Evolutionary conservation across 768 basidiomycete species (phyloP).

Genomic region (Termitomyces heimii): DNA sequence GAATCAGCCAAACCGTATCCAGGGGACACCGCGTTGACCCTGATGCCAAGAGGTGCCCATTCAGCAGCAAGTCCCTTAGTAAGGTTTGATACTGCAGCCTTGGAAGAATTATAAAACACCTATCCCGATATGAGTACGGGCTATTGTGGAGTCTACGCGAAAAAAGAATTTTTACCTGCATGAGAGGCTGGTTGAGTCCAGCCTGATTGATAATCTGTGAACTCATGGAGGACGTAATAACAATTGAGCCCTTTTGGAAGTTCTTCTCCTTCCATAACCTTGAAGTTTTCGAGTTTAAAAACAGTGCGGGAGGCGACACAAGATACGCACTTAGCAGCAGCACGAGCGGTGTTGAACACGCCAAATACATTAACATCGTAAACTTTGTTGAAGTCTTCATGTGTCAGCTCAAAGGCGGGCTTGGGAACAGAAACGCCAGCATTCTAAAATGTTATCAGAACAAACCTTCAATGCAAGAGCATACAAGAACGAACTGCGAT

Average conservation of each 20-base stretch:
- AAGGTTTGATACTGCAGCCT: constrained; percentile 57
- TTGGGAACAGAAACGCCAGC: constrained; percentile 61
- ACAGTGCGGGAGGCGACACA: too few relatives aligned
- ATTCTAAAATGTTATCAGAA: constrained; percentile 29
- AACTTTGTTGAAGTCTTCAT: constrained; percentile 49
- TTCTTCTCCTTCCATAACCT: constrained; percentile 41
- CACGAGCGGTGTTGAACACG: constrained; percentile 58
- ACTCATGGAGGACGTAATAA: constrained; percentile 63
- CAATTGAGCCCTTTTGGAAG: constrained; percentile 42
- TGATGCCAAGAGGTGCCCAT: constrained; percentile 48
- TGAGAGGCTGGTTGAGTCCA: constrained; percentile 37
- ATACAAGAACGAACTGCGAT: constrained; percentile 40
- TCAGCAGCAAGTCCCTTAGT: constrained; percentile 56
- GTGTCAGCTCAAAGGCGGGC: constrained; percentile 48
- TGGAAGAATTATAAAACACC: constrained; percentile 61
- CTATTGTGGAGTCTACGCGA: too few relatives aligned
- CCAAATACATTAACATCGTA: constrained; percentile 60
- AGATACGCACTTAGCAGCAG: constrained; percentile 42
- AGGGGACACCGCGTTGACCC: constrained; percentile 58
- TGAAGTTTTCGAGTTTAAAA: neutral
- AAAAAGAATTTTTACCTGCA: constrained; percentile 32
- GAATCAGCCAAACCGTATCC: constrained; percentile 41
- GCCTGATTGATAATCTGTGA: constrained; percentile 59
- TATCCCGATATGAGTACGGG: neutral
- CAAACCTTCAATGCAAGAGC: neutral